Percentiles rank a stretch among this genome's conserved stretches.
Evolutionary conservation across 1,284 basidiomycete species (phyloP).

Genomic region (Moniliella sp.): DNA sequence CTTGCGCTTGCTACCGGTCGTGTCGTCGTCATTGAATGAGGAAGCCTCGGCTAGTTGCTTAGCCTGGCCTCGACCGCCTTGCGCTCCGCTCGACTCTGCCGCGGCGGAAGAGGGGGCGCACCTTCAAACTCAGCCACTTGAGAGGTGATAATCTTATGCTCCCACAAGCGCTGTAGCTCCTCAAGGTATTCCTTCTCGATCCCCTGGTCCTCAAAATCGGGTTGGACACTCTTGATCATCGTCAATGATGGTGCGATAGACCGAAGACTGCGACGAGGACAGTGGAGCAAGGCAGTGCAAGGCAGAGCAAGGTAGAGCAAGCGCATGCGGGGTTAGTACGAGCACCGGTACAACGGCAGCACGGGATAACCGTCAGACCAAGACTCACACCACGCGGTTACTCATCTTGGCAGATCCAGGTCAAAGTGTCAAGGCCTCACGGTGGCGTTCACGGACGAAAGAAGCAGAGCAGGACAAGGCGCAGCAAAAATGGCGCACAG

Average conservation of each 20-base stretch:
- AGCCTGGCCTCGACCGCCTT: constrained; percentile 1
- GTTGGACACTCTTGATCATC: constrained; percentile 63
- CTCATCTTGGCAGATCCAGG: no score
- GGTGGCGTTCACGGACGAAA: no score
- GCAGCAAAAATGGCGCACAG: no score
- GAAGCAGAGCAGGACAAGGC: no score
- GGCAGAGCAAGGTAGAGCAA: constrained; percentile 1
- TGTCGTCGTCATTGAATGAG: no score
- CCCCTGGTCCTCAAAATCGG: constrained; percentile 91
- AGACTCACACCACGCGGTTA: no score
- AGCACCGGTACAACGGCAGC: no score
- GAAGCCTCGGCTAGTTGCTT: no score
- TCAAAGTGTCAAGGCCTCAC: no score
- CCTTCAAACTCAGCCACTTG: constrained; percentile 83
- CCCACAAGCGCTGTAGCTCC: constrained; percentile 78
- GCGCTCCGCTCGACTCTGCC: constrained; percentile 5
- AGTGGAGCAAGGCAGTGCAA: neutral
- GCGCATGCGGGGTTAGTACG: no score
- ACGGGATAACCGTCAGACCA: no score
- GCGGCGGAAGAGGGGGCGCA: constrained; percentile 25
- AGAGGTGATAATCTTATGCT: constrained; percentile 68
- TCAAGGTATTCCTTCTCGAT: constrained; percentile 74
- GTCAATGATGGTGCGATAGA: constrained; percentile 86
- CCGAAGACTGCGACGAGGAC: constrained; percentile 49
- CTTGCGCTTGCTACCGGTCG: no score